Base-by-base conservation (phyloP, 805 yeast species). In the Gaillardinia entomophila region DNA sequence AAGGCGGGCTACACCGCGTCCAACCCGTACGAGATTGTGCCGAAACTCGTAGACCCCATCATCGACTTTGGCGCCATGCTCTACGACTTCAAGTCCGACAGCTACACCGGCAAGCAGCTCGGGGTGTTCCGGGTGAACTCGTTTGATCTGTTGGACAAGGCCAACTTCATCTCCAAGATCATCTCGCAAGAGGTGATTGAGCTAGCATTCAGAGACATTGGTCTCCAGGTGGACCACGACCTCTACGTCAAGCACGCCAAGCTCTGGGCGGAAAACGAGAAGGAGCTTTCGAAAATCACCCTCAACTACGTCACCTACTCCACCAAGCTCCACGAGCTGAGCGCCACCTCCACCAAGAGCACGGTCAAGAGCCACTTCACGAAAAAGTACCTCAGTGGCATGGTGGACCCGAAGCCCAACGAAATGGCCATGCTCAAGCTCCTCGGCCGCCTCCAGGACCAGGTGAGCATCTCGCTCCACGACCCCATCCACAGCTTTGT, bases 401-500 rank as follows among this genome's bases (percentile, higher is more conserved):
- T 71, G 30, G 57, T 61, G 2, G 68, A 64, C 28, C 44, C 60
- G 5, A 55, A 51, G 32, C 57, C 61, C 15, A 64, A 54, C 30
- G 71, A 66, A 40, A 53, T 55, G 30, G 67, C 73, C 3, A 56
- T 69, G 49, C 60, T 73, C 31, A 72, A 71, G 43, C 50, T 75
- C 17, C 45, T 75, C 13, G 79, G 79, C 3, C 53, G 75, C 31
- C 43, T 62, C 23, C 68, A 66, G 28, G 71, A 64, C 31, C 78
- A 73, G 43, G 53, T 56, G 6, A 55, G 55, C 16, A 66, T 75
- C 8, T 58, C 52, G 4, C 48, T 75, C 5, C 62, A 60, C 40
- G 76, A 74, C 43, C 80, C 80, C 1, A 63, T 75, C 22, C 79
- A 75, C 49, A 76, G 73, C 36, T 73, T 63, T 47, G 69, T 75